These are phyloP conservation scores for Solanum neorickii DNA, from an alignment of 257 asterid genomes.

Conservation along the genomic window DNA sequence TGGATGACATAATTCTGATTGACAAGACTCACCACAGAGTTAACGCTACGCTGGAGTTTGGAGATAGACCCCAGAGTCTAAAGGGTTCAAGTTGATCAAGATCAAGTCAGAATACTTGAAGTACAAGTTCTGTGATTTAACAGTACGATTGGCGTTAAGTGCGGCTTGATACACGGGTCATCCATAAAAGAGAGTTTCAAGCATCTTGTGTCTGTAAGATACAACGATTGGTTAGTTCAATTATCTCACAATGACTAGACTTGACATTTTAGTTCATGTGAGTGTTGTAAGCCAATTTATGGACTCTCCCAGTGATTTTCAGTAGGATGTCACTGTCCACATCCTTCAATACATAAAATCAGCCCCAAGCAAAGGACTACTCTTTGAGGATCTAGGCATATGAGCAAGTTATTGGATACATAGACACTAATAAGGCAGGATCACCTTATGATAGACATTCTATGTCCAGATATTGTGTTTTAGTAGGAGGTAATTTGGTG, in stretches of 20 bases:
- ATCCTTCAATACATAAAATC: neutral
- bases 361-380: neutral
- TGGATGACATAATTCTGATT: neutral
- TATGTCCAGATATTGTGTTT: neutral
- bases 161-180: neutral
- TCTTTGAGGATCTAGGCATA: neutral
- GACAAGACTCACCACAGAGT: neutral
- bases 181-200: neutral
- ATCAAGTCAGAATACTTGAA: neutral
- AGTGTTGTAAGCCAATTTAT: neutral
- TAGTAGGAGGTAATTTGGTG: neutral
- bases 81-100: neutral
- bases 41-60: neutral
- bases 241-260: neutral
- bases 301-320: neutral
- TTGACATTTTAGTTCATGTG: neutral
- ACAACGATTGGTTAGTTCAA: neutral
- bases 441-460: neutral
- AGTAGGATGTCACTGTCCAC: neutral
- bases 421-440: neutral
- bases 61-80: neutral
- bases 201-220: neutral
- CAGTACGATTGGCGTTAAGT: neutral
- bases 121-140: neutral
- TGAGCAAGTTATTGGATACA: neutral